Evolutionary conservation across 805 yeast species (phyloP), one percentile per base, ranked within the genome.

Genomic region (Wickerhamomyces subpelliculosus): DNA sequence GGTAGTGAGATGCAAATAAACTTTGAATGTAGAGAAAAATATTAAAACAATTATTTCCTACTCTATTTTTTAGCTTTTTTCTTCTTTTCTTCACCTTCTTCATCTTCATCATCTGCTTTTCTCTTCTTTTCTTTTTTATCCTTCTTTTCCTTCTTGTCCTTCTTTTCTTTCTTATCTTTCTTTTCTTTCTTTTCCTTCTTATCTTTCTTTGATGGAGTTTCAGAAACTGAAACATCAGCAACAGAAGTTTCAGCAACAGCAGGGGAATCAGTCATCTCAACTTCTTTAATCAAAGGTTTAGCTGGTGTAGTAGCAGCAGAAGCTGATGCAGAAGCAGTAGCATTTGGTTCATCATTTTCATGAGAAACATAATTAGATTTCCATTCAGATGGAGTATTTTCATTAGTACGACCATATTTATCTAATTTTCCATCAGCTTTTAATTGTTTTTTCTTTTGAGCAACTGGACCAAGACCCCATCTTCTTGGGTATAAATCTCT

Each of bases 381-480:
- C 98, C 98, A 93, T 29, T 78, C 72, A 34, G 77, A 84, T 55
- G 98, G 98, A 22, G 98, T 93, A 62, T 77, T 81, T 66, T 93
- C 98, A 59, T 88, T 93, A 47, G 71, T 73, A 70, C 96, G 82
- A 47, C 98, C 98, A 58, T 68, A 93, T 68, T 90, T 86, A 73
- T 93, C 98, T 59, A 93, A 79, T 69, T 93, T 90, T 58, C 97
- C 98, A 49, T 84, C 95, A 38, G 94, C 84, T 76, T 89, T 90
- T 75, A 93, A 72, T 73, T 90, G 96, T 76, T 93, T 93, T 84
- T 93, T 93, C 82, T 88, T 88, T 67, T 85, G 87, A 44, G 98
- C 97, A 61, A 89, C 86, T 55, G 98, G 98, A 55, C 98, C 98
- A 54, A 93, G 71, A 46, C 98, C 98, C 98, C 98, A 93, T 76